A percentile compares a stretch with the other conserved stretches of the same genome.
Evolutionary conservation across 148 eudicot genomes (phyloP).

Genomic region (Heliamphora exappendiculata): DNA sequence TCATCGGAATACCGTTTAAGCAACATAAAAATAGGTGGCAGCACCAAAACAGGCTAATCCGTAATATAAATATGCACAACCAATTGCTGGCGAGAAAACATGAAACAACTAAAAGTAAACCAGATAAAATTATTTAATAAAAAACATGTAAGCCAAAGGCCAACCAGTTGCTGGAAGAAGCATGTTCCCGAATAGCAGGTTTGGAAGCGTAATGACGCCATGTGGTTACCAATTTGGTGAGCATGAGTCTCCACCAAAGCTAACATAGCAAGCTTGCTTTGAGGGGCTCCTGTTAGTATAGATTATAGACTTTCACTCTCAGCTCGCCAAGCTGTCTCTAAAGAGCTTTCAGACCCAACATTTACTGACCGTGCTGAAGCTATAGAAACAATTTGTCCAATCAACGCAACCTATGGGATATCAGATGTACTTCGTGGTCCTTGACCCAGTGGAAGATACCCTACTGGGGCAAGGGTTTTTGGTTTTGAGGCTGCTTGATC

Average conservation of each 20-base stretch:
- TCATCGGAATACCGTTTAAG: no score
- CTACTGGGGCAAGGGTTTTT: conserved; percentile 92
- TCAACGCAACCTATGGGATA: conserved; percentile 95
- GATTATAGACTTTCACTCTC: conserved; percentile 95
- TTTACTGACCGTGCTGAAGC: conserved; percentile 86
- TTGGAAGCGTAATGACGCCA: conserved; percentile 88
- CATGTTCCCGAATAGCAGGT: conserved; percentile 79
- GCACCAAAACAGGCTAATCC: background rate
- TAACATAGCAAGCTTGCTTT: conserved; percentile 81
- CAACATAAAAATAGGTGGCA: background rate
- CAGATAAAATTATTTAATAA: background rate
- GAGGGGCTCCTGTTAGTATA: conserved; percentile 86
- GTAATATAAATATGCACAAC: background rate
- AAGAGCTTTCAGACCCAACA: conserved; percentile 77
- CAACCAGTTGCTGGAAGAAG: conserved; percentile 16
- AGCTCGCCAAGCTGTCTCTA: conserved; percentile 98
- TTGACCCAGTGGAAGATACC: conserved; percentile 77
- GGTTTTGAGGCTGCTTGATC: conserved; percentile 94
- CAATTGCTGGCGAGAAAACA: background rate
- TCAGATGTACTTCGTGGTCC: conserved; percentile 93
- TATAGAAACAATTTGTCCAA: conserved; percentile 94
- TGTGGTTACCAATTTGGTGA: conserved; percentile 78
- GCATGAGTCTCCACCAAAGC: conserved; percentile 92
- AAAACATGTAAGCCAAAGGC: background rate
- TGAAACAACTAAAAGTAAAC: background rate